Evolutionary conservation across 768 basidiomycete genomes (phyloP), one percentile per base, ranked within the genome.

Genomic region (Russula griseocarnosa): DNA sequence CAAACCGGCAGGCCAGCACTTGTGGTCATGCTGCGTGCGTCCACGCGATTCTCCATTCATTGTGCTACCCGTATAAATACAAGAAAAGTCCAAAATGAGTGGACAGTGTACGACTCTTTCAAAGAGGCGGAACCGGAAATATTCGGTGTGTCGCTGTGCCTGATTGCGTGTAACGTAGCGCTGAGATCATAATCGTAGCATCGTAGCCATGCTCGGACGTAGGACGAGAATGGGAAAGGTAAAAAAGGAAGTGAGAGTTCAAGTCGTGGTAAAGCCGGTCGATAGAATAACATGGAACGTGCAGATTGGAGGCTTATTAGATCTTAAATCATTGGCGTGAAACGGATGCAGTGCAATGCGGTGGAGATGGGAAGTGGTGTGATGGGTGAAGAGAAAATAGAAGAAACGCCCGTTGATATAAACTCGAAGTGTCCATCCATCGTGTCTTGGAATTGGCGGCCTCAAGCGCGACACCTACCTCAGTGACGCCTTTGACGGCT

Each of bases 271-370:
- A 49, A n/a, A 61, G 53, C n/a, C 32, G 5, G 32, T 63, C 34
- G 51, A 52, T 58, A 36, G 38, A 53, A 38, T 59, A 54, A 63
- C 62, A 51, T 59, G 62, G 52, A 26, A 58, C 62, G 22, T 63
- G 62, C 62, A 63, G 51, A 63, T 63, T 44, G 34, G 44, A 60
- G 30, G 28, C 52, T 44, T 59, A 60, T 59, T 60, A 63, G 63
- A 63, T 63, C 63, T 58, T 63, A 47, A 58, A 60, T 63, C 52
- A 53, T 63, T 54, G 63, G 36, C 14, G 44, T 55, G 52, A 51
- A 63, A 60, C 47, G 28, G 34, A 59, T 54, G 52, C 42, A 40
- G 53, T 60, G 36, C 36, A 49, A 36, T 49, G 58, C 34, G 16
- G 47, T 36, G 26, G 28, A 34, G n/a, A 9, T 52, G 16, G 26